Evolutionary conservation across 306 rosid species (phyloP).

Genomic region (Carpinus fangiana): DNA sequence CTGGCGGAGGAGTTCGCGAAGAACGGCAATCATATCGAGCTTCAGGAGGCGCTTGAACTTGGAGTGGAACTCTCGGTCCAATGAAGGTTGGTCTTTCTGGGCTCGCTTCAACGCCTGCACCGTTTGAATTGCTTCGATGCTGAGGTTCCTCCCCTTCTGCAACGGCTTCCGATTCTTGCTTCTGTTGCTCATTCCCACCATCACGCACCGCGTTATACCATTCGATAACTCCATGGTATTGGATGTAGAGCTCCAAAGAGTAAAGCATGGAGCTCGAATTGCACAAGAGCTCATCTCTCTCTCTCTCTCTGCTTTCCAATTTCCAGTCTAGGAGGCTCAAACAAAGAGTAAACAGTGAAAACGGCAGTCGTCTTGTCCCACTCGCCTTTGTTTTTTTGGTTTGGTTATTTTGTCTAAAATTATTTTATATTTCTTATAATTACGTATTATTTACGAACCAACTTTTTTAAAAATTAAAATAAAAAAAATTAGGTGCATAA

Average conservation of each 20-base stretch:
- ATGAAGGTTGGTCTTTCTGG: conserved; percentile 13
- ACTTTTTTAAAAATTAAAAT: too few species aligned
- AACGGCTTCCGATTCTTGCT: conserved; percentile 50
- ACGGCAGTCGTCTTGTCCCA: not conserved
- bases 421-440: too few species aligned
- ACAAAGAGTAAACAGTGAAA: not conserved
- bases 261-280: conserved; percentile 1
- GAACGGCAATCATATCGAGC: conserved; percentile 55
- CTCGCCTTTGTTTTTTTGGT: too few species aligned
- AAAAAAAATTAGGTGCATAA: too few species aligned
- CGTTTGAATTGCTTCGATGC: conserved; percentile 60
- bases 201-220: not conserved
- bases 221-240: not conserved
- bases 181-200: conserved; percentile 45
- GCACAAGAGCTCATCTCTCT: conserved; percentile 13
- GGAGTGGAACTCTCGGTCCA: conserved; percentile 35
- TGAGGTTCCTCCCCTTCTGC: conserved; percentile 56
- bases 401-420: too few species aligned
- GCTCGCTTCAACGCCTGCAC: conserved; percentile 50
- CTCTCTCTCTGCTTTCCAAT: not conserved
- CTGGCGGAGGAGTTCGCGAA: conserved; percentile 55
- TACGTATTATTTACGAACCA: too few species aligned
- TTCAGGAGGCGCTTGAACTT: conserved; percentile 48
- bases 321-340: not conserved
- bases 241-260: conserved; percentile 6